Percentiles rank a stretch among this genome's conserved stretches.
These are phyloP conservation scores for Lipomyces japonicus DNA, from an alignment of 805 yeast species.

Conservation along the genomic window DNA sequence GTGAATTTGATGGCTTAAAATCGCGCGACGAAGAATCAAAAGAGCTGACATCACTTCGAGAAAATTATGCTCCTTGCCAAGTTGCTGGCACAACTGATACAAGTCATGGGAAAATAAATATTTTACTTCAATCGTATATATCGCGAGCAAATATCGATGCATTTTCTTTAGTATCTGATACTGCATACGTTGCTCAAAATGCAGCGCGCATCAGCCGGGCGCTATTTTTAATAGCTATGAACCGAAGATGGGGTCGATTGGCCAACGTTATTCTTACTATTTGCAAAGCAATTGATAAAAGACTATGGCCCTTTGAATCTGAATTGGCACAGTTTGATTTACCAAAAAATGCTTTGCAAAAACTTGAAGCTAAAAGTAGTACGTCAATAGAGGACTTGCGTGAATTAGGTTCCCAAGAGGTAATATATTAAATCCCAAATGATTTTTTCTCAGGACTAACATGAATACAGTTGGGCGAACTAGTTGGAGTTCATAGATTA, in stretches of 20 bases:
- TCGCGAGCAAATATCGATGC: constrained; percentile 71
- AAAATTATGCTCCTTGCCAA: constrained; percentile 62
- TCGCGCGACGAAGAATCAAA: constrained; percentile 80
- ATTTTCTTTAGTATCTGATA: constrained; percentile 78
- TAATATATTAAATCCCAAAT: background rate
- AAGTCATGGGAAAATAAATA: constrained; percentile 80
- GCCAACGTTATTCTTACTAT: constrained; percentile 70
- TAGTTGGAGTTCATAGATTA: constrained; percentile 76
- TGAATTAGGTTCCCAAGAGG: constrained; percentile 66
- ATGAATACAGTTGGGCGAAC: constrained; percentile 57
- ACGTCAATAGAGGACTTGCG: constrained; percentile 62
- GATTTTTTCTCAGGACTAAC: constrained; percentile 2
- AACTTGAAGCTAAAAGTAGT: constrained; percentile 53
- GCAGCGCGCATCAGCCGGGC: constrained; percentile 92
- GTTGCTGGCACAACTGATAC: constrained; percentile 72
- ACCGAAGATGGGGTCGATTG: constrained; percentile 86
- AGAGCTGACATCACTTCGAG: constrained; percentile 61
- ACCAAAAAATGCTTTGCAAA: constrained; percentile 60
- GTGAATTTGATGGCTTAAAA: constrained; percentile 87
- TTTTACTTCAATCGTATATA: constrained; percentile 81
- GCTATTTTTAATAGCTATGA: constrained; percentile 76
- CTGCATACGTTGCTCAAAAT: constrained; percentile 92
- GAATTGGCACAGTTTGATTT: constrained; percentile 77
- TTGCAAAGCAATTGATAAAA: constrained; percentile 78
- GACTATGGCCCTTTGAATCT: constrained; percentile 83